Evolutionary conservation across 176 grass and related monocot species (phyloP).

Genomic region (Phoenix roebelenii): DNA sequence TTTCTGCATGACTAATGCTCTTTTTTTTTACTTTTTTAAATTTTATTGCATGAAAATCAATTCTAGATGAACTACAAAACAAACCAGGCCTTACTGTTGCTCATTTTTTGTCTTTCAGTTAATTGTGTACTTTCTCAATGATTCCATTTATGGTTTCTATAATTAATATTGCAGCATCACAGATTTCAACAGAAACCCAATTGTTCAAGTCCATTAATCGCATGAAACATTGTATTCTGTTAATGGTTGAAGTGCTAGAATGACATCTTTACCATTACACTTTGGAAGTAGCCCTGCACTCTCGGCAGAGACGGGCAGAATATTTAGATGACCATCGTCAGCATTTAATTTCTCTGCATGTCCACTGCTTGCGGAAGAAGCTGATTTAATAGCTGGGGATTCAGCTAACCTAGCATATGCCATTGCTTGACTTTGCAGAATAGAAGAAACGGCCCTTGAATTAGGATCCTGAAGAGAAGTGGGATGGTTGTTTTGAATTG

Average conservation of each 20-base stretch:
- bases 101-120: too few relatives aligned
- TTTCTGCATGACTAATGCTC: too few relatives aligned
- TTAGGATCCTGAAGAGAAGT: conserved; percentile 38
- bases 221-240: not conserved
- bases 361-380: conserved; percentile 15
- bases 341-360: conserved; percentile 24
- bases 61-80: too few relatives aligned
- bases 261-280: conserved; percentile 26
- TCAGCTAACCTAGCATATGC: conserved; percentile 51
- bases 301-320: conserved; percentile 84
- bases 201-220: too few relatives aligned
- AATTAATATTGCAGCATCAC: too few relatives aligned
- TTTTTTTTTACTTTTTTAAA: too few relatives aligned
- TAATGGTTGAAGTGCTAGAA: not conserved
- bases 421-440: conserved; percentile 57
- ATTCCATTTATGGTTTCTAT: too few relatives aligned
- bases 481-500: not conserved
- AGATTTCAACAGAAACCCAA: too few relatives aligned
- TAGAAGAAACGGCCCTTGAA: conserved; percentile 37
- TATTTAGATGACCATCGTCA: conserved; percentile 32
- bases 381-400: conserved; percentile 31
- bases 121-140: too few relatives aligned
- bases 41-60: too few relatives aligned
- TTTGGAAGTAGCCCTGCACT: conserved; percentile 74
- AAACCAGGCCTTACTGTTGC: too few relatives aligned